A percentile compares a stretch with the other conserved stretches of the same genome.
Evolutionary conservation across 2,329 filamentous ascomycete species (phyloP).

Genomic region (Ceratocystis papillata): DNA sequence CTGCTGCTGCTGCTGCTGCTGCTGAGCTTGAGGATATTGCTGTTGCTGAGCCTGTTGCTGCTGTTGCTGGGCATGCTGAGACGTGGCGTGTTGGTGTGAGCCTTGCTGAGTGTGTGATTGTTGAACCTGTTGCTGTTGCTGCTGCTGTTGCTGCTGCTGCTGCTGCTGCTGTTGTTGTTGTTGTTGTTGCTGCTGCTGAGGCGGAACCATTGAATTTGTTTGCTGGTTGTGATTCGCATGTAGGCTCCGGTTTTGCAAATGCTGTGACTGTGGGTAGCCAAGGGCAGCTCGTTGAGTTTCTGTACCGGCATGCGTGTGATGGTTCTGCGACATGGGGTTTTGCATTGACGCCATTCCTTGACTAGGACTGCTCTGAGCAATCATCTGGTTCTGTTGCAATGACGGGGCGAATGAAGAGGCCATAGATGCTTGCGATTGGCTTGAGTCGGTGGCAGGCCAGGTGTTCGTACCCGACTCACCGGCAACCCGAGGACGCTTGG

Average conservation of each 20-base stretch:
- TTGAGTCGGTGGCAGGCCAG: constrained; percentile 15
- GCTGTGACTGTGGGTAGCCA: constrained; percentile 15
- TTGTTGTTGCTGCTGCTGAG: constrained; percentile 17
- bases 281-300: constrained; percentile 18
- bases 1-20: constrained; percentile 25
- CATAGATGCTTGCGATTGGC: constrained; percentile 19
- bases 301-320: constrained; percentile 16
- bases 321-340: constrained; percentile 17
- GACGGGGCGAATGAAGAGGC: constrained; percentile 15
- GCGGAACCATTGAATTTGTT: constrained; percentile 9
- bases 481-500: constrained; percentile 22
- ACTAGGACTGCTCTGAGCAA: constrained; percentile 19
- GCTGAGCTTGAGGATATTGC: constrained; percentile 25
- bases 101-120: constrained; percentile 23
- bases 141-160: constrained; percentile 1
- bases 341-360: constrained; percentile 14
- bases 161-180: constrained; percentile 25
- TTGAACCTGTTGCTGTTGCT: constrained; percentile 8
- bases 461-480: constrained; percentile 14
- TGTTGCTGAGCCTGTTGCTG: constrained; percentile 14
- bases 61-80: constrained; percentile 26
- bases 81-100: constrained; percentile 19
- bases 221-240: constrained; percentile 23
- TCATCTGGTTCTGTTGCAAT: constrained; percentile 23
- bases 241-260: constrained; percentile 4